Conservation (phyloP, 1,284 basidiomycete species). For the Tetrapyrgos nigripes region DNA sequence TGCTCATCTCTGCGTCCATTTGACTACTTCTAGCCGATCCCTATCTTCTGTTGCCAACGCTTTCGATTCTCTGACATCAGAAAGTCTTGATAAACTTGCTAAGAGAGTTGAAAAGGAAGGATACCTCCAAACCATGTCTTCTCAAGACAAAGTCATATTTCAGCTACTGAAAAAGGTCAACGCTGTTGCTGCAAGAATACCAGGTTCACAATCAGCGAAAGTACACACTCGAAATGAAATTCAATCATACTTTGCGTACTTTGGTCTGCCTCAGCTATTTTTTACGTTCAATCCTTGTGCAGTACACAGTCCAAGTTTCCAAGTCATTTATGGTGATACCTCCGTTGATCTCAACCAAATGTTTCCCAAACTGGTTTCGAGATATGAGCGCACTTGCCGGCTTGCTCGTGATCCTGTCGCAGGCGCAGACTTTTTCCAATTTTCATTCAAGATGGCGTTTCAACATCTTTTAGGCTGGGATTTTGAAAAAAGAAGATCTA, state of each 20-base stretch:
- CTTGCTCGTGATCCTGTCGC: constrained; percentile 33
- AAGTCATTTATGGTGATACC: constrained; percentile 32
- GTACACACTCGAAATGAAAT: constrained; percentile 34
- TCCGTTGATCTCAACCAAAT: constrained; percentile 20
- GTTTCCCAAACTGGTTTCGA: constrained; percentile 7
- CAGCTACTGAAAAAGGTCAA: constrained; percentile 31
- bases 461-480: constrained; percentile 23
- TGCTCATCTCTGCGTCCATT: constrained; percentile 27
- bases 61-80: background rate
- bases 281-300: constrained; percentile 40
- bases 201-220: constrained; percentile 34
- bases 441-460: constrained; percentile 28
- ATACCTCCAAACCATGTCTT: background rate
- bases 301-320: constrained; percentile 33
- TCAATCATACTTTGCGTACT: constrained; percentile 24
- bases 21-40: constrained; percentile 20
- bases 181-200: constrained; percentile 30
- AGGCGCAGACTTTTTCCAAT: constrained; percentile 33
- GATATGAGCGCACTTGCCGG: constrained; percentile 16
- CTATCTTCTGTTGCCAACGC: constrained; percentile 16
- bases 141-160: constrained; percentile 14
- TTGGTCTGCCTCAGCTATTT: constrained; percentile 34
- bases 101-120: background rate
- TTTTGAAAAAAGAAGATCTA: constrained; percentile 2
- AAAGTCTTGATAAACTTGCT: background rate